These are phyloP conservation scores for Xerophyta viscosa DNA, from an alignment of 106 monocot species.

Conservation along the genomic window DNA sequence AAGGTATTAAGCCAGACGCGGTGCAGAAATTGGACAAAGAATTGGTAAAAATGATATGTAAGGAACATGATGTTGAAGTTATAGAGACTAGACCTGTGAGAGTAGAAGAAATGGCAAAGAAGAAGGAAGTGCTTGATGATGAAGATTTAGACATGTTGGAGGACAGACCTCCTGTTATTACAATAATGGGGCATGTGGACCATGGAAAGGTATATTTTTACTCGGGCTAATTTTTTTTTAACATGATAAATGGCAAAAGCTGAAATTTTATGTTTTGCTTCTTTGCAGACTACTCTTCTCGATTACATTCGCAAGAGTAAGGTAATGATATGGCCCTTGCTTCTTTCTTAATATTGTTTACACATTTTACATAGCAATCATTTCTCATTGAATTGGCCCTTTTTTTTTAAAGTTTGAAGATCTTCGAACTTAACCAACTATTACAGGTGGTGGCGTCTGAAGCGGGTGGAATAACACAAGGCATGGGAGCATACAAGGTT, in stretches of 20 bases:
- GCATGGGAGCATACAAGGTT: slow-evolving; percentile 95
- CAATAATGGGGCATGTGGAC: slow-evolving; percentile 99
- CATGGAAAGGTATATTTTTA: slow-evolving; percentile 80
- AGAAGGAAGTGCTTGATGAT: slow-evolving; percentile 79
- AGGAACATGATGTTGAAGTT: slow-evolving; percentile 93
- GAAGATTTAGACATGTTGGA: slow-evolving; percentile 72
- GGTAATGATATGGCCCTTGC: slow-evolving; percentile 28
- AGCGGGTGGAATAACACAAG: slow-evolving; percentile 97
- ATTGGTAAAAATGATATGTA: slow-evolving; percentile 96
- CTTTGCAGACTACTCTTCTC: slow-evolving; percentile 81
- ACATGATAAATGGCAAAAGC: neutral
- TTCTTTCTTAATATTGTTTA: neutral
- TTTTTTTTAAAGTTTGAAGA: too few species aligned
- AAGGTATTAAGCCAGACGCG: slow-evolving; percentile 57
- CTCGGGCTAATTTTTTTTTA: neutral
- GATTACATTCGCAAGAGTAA: slow-evolving; percentile 96
- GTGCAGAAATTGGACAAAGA: slow-evolving; percentile 66
- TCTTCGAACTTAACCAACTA: too few species aligned
- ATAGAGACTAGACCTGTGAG: slow-evolving; percentile 51
- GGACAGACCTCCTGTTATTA: slow-evolving; percentile 82
- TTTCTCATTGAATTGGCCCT: too few species aligned
- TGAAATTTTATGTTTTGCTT: neutral
- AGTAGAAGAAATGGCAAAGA: slow-evolving; percentile 91
- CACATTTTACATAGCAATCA: neutral
- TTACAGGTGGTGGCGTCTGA: slow-evolving; percentile 89